Evolutionary conservation across 2,329 filamentous ascomycete genomes (phyloP), one percentile per base, ranked within the genome.

Genomic region (Cryphonectria nitschkei): DNA sequence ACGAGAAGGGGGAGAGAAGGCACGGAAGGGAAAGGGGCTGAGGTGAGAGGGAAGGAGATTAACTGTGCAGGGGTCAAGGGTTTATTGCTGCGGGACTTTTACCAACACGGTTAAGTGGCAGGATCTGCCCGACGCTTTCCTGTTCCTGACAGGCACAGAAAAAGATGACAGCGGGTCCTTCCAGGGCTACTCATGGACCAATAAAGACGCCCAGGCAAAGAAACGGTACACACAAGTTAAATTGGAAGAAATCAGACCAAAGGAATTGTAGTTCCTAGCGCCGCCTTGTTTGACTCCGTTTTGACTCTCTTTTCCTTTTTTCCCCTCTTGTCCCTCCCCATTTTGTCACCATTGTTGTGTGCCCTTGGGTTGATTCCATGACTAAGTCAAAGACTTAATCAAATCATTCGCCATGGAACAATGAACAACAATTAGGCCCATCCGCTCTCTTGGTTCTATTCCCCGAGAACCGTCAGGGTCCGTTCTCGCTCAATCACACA

Each of bases 131-230:
- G 16, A 19, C 8, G 29, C 43, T 14, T 54, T 52, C 68, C 68
- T 69, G 68, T 69, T 69, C 68, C 68, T 69, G 68, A 61, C 46
- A 56, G 39, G 39, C 34, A 11, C 58, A 39, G 22, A n/a, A 39
- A 22, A n/a, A 32, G n/a, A 34, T 11, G 32, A 39, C 34, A 19
- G 58, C 34, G 58, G 58, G 58, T 61, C 58, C 34, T 61, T 5
- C 6, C 16, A 61, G 58, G 32, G 58, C 14, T n/a, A 16, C 4
- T n/a, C 58, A 19, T 39, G 34, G 34, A 22, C 58, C 58, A 61
- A 61, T 61, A 6, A 39, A n/a, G 34, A 22, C 32, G 58, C 32
- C 58, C 26, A 14, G 32, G 19, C 46, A n/a, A 11, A 22, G 58
- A 61, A 61, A 61, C 54, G 54, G 54, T 8, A 58, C 26, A 4